Percentiles rank a stretch among this genome's conserved stretches.
These are phyloP conservation scores for Fusarium globosum DNA, from an alignment of 2,329 filamentous ascomycete genomes.

Conservation along the genomic window DNA sequence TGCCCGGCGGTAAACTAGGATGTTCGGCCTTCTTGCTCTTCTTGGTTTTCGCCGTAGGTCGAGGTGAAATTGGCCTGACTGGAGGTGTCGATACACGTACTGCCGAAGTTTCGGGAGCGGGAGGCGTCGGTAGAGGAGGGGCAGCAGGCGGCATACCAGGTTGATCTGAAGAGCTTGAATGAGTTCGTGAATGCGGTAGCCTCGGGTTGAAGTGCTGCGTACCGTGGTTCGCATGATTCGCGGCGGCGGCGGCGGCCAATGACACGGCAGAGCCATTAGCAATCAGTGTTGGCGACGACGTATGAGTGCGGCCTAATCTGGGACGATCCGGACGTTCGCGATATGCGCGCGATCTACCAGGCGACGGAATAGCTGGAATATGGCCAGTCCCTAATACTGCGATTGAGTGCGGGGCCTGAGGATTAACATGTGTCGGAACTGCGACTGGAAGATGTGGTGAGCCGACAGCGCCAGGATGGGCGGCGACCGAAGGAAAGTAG, in stretches of 20 bases:
- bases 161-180: constrained; percentile 69
- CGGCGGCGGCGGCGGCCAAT: constrained; percentile 46
- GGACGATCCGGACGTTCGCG: constrained; percentile 69
- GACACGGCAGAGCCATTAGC: constrained; percentile 56
- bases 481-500: constrained; percentile 80
- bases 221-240: constrained; percentile 51
- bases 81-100: constrained; percentile 65
- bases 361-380: constrained; percentile 83
- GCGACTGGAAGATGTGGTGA: constrained; percentile 55
- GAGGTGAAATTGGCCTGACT: constrained; percentile 61
- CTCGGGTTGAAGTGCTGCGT: constrained; percentile 52
- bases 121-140: constrained; percentile 62
- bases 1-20: constrained; percentile 66
- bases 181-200: constrained; percentile 65
- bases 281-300: constrained; percentile 81
- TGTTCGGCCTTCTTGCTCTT: constrained; percentile 65
- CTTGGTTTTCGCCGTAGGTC: constrained; percentile 57
- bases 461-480: constrained; percentile 54
- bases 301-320: constrained; percentile 76
- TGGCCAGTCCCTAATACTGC: constrained; percentile 84
- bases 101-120: constrained; percentile 59
- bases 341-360: constrained; percentile 70
- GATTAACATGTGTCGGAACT: constrained; percentile 52
- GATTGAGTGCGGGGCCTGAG: constrained; percentile 70
- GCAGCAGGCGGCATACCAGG: constrained; percentile 58